phyloP scores from a whole-genome alignment of 441 rosid genomes.

The Pelargonium cotyledonis region DNA sequence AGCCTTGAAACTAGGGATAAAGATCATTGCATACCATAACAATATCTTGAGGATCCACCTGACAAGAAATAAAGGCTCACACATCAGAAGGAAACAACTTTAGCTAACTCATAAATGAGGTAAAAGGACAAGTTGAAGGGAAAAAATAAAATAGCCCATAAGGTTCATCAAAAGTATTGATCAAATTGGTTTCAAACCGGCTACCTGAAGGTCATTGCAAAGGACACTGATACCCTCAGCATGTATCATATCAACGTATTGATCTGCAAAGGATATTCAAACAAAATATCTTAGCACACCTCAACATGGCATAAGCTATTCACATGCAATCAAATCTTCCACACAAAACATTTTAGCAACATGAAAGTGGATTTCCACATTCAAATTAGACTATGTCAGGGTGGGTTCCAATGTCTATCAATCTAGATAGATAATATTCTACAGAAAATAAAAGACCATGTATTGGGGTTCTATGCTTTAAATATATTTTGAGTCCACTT shows the following conservation, averaged over 20 bases:
- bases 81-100: conserved; percentile 17
- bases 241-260: conserved; percentile 65
- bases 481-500: too few relatives aligned
- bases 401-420: neutral
- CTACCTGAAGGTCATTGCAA: conserved; percentile 89
- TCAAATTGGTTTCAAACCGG: conserved; percentile 7
- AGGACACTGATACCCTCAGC: conserved; percentile 83
- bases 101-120: neutral
- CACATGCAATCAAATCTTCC: neutral
- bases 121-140: neutral
- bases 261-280: conserved; percentile 46
- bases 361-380: neutral
- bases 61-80: conserved; percentile 19
- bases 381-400: neutral
- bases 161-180: neutral
- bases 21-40: conserved; percentile 61
- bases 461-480: too few relatives aligned
- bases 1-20: neutral
- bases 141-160: neutral
- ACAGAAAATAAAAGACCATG: too few relatives aligned
- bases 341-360: neutral
- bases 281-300: conserved; percentile 17
- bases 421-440: neutral
- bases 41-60: conserved; percentile 99
- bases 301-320: neutral